These are phyloP conservation scores for Nosema muscidifuracis DNA, from an alignment of 371 early-diverging fungal genomes.

Conservation along the genomic window DNA sequence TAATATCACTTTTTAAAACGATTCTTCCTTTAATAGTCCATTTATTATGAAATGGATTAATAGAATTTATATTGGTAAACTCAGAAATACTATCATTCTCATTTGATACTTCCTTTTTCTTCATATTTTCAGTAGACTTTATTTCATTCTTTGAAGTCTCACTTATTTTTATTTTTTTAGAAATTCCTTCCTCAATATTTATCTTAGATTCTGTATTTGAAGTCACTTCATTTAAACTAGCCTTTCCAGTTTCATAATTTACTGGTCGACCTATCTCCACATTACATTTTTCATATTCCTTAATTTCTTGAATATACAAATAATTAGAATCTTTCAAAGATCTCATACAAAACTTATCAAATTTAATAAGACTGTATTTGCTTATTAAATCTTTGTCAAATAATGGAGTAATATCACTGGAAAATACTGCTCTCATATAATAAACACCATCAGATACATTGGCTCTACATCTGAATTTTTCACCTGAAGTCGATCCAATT, in stretches of 20 bases:
- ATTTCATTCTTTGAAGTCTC: no score
- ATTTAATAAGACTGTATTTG: conserved; percentile 36
- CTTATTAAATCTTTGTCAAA: conserved; percentile 37
- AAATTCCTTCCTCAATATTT: neutral
- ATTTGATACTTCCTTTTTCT: conserved; percentile 29
- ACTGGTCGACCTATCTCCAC: conserved; percentile 46
- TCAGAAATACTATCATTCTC: conserved; percentile 9
- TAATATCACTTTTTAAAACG: conserved; percentile 53
- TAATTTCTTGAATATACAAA: conserved; percentile 46
- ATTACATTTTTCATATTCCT: conserved; percentile 33
- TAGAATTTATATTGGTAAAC: conserved; percentile 40
- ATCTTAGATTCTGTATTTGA: neutral
- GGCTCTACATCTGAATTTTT: conserved; percentile 30
- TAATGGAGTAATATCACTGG: conserved; percentile 18
- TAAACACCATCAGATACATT: conserved; percentile 46
- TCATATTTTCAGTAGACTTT: neutral
- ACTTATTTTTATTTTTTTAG: conserved; percentile 17
- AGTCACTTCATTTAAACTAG: conserved; percentile 1
- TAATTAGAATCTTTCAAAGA: conserved; percentile 36
- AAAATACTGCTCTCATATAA: conserved; percentile 52
- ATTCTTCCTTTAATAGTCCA: conserved; percentile 59
- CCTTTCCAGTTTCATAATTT: conserved; percentile 10
- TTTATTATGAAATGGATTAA: conserved; percentile 55
- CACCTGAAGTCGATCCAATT: neutral
- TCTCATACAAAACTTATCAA: conserved; percentile 33